Evolutionary conservation across 805 yeast genomes (phyloP), one percentile per base, ranked within the genome.

Genomic region (Myxozyma udenii): DNA sequence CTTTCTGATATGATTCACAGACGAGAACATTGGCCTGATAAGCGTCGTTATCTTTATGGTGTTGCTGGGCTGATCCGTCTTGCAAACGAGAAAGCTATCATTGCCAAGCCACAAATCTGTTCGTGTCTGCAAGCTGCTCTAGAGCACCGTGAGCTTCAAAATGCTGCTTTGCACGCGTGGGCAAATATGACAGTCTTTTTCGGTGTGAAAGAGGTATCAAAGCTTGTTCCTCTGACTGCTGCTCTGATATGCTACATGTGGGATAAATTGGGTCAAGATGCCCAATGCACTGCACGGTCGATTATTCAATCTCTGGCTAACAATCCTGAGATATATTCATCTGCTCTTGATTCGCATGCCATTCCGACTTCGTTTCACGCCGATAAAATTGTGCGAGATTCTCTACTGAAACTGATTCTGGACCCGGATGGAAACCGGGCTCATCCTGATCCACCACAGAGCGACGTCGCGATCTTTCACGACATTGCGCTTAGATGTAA

Each of bases 121-220:
- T 85, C 95, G 1, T 85, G 95, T 61, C 70, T 91, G 11, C 96
- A 88, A 64, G 81, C 89, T 1, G 83, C 91, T 0, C 68, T 90
- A 21, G 89, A 83, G 36, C 77, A 76, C 18, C 69, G 75, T 0
- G 80, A 79, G 22, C 74, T 89, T 12, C 83, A 83, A 53, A 70
- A 71, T 14, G 76, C 77, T 36, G 79, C 91, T 0, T 69, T 93
- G 38, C 71, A 75, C 42, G 84, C 93, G 49, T 83, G 96, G 84
- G 73, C 37, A 46, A 72, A 74, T 1, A 70, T 91, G 46, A 77
- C 87, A 1, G 70, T 74, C 16, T 73, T 72, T n/a, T 67, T 91
- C 16, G 78, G 74, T 12, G 75, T 78, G 25, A 72, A 76, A 2
- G 81, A 83, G 53, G 70, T 87, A 35, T 77, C 78, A 0, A 80